Evolutionary conservation across 176 grass and related monocot genomes (phyloP).

Genomic region (Calamus simplicifolius): DNA sequence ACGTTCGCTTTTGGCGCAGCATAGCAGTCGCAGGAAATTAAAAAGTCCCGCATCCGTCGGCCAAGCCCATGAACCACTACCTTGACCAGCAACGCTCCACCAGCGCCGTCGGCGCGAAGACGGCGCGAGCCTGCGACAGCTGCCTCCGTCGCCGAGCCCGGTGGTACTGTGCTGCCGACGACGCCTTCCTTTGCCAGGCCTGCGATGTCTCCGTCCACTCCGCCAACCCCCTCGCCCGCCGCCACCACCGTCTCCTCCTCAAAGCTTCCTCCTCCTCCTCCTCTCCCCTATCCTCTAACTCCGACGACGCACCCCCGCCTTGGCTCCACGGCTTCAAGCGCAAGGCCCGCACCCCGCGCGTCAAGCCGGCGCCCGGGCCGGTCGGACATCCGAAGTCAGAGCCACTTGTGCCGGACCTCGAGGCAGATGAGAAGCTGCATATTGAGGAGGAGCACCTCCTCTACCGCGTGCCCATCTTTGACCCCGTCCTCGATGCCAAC

Average conservation of each 20-base stretch:
- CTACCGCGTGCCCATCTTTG: conserved; percentile 55
- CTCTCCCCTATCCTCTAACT: conserved; percentile 4
- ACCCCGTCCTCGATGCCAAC: not conserved
- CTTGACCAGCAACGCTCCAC: conserved; percentile 3
- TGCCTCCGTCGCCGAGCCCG: conserved; percentile 70
- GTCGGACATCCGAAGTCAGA: not conserved
- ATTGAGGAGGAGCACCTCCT: conserved; percentile 45
- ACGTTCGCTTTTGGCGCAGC: not conserved
- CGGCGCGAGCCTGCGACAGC: conserved; percentile 58
- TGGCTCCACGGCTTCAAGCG: conserved; percentile 63
- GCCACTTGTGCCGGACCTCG: conserved; percentile 50
- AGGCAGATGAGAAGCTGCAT: conserved; percentile 31
- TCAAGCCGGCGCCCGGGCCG: conserved; percentile 29
- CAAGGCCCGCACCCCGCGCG: conserved; percentile 60
- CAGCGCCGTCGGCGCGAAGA: conserved; percentile 39
- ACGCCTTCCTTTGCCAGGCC: conserved; percentile 69
- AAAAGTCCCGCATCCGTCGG: no score
- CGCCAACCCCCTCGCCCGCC: conserved; percentile 66
- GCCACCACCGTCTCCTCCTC: conserved; percentile 68
- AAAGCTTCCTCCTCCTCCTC: conserved; percentile 19
- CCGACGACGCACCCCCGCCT: conserved; percentile 21
- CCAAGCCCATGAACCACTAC: not conserved
- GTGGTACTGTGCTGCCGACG: conserved; percentile 69
- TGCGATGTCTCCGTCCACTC: conserved; percentile 83
- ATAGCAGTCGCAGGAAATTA: no score